Conservation (phyloP, 2,329 filamentous ascomycete genomes). For the Chrysosporium keratinophilum region DNA sequence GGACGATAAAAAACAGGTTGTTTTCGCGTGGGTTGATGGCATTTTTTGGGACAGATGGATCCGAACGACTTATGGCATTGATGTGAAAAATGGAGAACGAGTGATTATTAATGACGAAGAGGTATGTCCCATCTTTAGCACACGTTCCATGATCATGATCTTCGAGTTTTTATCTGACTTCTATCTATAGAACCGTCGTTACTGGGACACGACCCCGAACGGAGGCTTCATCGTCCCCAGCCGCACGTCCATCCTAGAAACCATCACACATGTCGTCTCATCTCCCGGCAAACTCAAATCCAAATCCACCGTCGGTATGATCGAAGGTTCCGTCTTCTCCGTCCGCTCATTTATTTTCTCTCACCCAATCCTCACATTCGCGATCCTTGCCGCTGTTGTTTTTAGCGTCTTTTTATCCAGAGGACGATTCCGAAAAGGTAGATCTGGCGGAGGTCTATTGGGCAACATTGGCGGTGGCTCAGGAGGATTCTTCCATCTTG, state of each 20-base stretch:
- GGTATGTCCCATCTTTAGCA: slow-evolving; percentile 47
- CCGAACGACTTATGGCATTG: slow-evolving; percentile 84
- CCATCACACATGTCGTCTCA: slow-evolving; percentile 45
- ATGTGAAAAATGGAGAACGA: slow-evolving; percentile 72
- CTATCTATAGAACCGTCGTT: slow-evolving; percentile 62
- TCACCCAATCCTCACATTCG: slow-evolving; percentile 37
- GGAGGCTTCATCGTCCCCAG: slow-evolving; percentile 84
- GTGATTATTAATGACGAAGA: slow-evolving; percentile 97
- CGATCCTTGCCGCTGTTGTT: slow-evolving; percentile 30
- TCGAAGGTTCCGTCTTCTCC: slow-evolving; percentile 40
- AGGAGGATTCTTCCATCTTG: slow-evolving; percentile 39
- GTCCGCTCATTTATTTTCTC: slow-evolving; percentile 34
- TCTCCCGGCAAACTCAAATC: slow-evolving; percentile 40
- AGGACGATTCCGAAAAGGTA: slow-evolving; percentile 23
- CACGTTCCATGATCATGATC: background rate
- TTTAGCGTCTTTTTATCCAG: slow-evolving; percentile 27
- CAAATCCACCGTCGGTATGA: slow-evolving; percentile 41
- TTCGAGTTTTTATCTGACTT: background rate
- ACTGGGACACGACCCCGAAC: slow-evolving; percentile 86
- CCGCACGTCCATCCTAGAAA: slow-evolving; percentile 83
- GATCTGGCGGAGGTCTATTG: slow-evolving; percentile 28
- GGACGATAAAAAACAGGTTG: slow-evolving; percentile 75
- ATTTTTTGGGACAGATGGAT: slow-evolving; percentile 98
- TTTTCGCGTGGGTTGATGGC: slow-evolving; percentile 95
- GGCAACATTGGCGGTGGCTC: slow-evolving; percentile 24